Evolutionary conservation across 148 eudicot species (phyloP), one percentile per base, ranked within the genome.

Genomic region (Camellia japonica): DNA sequence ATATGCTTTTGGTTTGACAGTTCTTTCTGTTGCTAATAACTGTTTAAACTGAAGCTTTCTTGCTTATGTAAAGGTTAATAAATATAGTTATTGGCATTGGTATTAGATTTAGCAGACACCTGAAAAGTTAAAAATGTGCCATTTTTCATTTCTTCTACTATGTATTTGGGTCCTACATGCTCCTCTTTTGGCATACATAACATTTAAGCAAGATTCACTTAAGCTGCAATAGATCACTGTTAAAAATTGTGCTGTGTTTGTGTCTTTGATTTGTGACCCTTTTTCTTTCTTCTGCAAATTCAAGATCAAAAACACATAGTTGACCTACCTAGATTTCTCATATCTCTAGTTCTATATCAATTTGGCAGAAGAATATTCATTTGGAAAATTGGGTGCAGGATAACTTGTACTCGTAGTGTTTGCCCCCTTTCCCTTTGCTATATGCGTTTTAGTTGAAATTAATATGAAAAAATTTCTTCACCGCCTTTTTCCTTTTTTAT

Each of bases 161-260:
- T 13, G 5, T 54, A 11, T 68, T 30, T 73, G 62, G 47, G 76
- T 73, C 63, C 63, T 54, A 73, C 47, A 13, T 73, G 62, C 62
- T 6, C 63, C 43, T 73, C 14, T 23, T 54, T n/a, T 73, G 46
- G 61, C 76, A 12, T 52, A 55, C 44, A 73, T 12, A 46, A 23
- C 6, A 54, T 30, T 20, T 3, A 30, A 72, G 61, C 59, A 19
- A 12, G 59, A 23, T 51, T 19, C 10, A 3, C 60, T 44, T n/a
- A 46, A 55, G n/a, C 18, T 60, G 19, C 64, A 71, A 12, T 12
- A 23, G 15, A 71, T 71, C 74, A 71, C 42, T 11, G 41, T 20
- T 52, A 42, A 6, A 30, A 30, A 30, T 30, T 30, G 38, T 30
- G 38, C 38, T 30, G 38, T 30, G 38, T 30, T 30, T 30, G 38